Evolutionary conservation across 2,329 filamentous ascomycete species (phyloP).

Genomic region (Botrytis tulipae): DNA sequence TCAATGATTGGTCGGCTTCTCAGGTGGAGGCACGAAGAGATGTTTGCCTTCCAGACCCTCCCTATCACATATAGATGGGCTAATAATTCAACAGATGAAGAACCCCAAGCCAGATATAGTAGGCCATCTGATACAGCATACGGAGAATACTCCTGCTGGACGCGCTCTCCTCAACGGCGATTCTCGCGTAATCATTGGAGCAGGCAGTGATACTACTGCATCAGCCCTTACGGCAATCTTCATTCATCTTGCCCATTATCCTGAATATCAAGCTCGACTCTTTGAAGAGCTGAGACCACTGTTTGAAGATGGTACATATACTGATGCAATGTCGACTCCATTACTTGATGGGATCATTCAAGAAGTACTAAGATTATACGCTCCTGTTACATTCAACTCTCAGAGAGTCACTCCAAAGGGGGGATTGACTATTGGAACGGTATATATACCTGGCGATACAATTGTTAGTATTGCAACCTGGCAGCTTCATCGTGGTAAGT

Average conservation of each 20-base stretch:
- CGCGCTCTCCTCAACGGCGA: conserved; percentile 23
- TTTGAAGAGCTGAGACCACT: conserved; percentile 23
- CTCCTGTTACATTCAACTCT: conserved; percentile 24
- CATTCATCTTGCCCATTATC: conserved; percentile 36
- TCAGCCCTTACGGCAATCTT: conserved; percentile 43
- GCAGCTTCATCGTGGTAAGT: conserved; percentile 25
- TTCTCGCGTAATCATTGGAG: conserved; percentile 39
- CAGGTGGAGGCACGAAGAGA: conserved; percentile 24
- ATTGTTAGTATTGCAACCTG: conserved; percentile 23
- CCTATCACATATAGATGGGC: too few relatives aligned
- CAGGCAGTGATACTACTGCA: conserved; percentile 46
- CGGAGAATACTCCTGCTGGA: conserved; percentile 20
- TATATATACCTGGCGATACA: conserved; percentile 1
- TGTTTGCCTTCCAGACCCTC: conserved; percentile 1
- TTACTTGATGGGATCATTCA: conserved; percentile 24
- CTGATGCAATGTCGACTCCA: conserved; percentile 5
- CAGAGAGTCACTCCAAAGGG: conserved; percentile 15
- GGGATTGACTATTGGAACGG: neutral
- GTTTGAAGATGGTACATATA: conserved; percentile 22
- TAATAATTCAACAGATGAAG: conserved; percentile 9
- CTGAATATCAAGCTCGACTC: conserved; percentile 20
- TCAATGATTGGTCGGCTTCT: conserved; percentile 22
- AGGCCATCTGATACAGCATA: conserved; percentile 24
- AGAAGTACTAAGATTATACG: conserved; percentile 26
- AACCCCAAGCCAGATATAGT: conserved; percentile 26